Conservation (phyloP, 2,329 filamentous ascomycete species). For the Emmonsiellopsis sp. region DNA sequence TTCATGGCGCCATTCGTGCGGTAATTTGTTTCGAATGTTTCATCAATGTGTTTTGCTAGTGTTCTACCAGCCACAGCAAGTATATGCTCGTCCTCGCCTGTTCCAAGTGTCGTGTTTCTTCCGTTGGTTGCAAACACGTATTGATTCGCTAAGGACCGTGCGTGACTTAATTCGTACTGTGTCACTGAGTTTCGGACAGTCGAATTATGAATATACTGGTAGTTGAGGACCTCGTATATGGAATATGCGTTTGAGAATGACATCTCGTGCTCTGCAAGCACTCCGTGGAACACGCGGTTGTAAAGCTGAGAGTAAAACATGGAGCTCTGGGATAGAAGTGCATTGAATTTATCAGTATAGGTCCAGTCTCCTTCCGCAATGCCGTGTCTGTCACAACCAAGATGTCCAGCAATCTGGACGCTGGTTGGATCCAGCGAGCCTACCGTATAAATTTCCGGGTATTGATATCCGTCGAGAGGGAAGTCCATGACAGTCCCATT, state of each 20-base stretch:
- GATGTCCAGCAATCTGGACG: constrained; percentile 42
- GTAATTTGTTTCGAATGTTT: constrained; percentile 31
- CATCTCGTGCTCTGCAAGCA: constrained; percentile 30
- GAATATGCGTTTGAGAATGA: constrained; percentile 43
- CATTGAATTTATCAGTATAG: constrained; percentile 30
- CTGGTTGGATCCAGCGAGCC: constrained; percentile 39
- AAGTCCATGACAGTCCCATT: constrained; percentile 38
- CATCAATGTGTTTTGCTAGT: constrained; percentile 29
- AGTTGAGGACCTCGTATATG: constrained; percentile 49
- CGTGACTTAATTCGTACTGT: constrained; percentile 22
- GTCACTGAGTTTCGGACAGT: constrained; percentile 26
- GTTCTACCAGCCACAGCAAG: constrained; percentile 35
- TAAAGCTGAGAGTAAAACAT: constrained; percentile 41
- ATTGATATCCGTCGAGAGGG: constrained; percentile 50
- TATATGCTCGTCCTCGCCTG: constrained; percentile 16
- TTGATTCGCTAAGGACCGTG: constrained; percentile 40
- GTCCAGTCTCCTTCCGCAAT: constrained; percentile 32
- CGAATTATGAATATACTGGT: constrained; percentile 43
- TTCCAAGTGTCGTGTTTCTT: constrained; percentile 28
- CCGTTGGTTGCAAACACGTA: constrained; percentile 40
- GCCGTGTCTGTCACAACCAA: constrained; percentile 33
- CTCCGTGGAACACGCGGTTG: constrained; percentile 31
- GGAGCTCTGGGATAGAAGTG: constrained; percentile 26
- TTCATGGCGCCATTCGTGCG: constrained; percentile 24
- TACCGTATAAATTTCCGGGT: constrained; percentile 40